Evolutionary conservation across 2,329 filamentous ascomycete genomes (phyloP), one percentile per base, ranked within the genome.

Genomic region (Sarocladiaceae sp.): DNA sequence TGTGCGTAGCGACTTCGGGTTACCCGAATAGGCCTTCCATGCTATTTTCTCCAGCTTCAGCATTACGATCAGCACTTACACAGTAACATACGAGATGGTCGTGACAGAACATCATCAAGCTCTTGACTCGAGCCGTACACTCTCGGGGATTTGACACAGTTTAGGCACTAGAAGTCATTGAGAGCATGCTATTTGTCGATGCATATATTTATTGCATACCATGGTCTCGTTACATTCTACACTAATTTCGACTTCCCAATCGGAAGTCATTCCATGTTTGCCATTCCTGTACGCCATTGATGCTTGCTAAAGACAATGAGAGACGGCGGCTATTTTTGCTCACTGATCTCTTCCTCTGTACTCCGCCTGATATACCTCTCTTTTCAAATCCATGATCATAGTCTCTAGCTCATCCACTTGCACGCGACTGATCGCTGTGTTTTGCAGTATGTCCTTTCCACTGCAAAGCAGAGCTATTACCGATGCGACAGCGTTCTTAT

Each of bases 301-400:
- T 44, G 40, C 40, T 44, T 26, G n/a, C n/a, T n/a, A n/a, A n/a
- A 22, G 17, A 44, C 18, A 44, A 44, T 44, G 23, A n/a, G n/a
- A n/a, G n/a, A n/a, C 28, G 22, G 12, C 13, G 40, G 8, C 10
- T 4, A 4, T n/a, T 26, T 12, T 22, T 20, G 15, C 3, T 42
- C 22, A 51, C 26, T 33, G 17, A 12, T 42, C 57, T 54, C 77
- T 67, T 33, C 80, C 77, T 55, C 87, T 77, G 60, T 74, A 74
- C 60, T 84, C 84, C 15, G 88, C 89, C 52, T 85, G 82, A 64
- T 87, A 88, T 50, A 92, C 76, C 65, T 87, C 83, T 56, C 80
- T 77, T 66, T 88, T 86, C 57, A 93, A 82, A 65, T 93, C 87
- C 72, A 92, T 89, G 63, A 94, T 76, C 60, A 90, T 71, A 63